phyloP scores from a whole-genome alignment of 2,329 filamentous ascomycete genomes.

The Pyrenophora graminea region DNA sequence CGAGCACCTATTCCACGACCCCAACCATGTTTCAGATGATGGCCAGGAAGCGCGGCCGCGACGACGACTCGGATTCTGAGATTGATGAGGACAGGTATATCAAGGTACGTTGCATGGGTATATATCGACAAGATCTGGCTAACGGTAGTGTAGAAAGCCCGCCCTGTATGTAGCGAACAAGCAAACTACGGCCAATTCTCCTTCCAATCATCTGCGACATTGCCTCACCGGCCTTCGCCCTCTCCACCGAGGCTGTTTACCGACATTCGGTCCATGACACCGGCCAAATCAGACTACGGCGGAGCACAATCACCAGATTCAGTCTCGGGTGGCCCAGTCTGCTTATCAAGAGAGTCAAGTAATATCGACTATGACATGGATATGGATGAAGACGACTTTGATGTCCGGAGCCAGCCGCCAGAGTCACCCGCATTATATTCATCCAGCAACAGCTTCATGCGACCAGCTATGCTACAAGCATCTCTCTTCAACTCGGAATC shows the following conservation, averaged over 20 bases:
- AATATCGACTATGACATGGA: slow-evolving; percentile 42
- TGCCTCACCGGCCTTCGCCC: slow-evolving; percentile 32
- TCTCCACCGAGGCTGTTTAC: slow-evolving; percentile 34
- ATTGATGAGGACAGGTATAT: slow-evolving; percentile 37
- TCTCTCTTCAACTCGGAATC: slow-evolving; percentile 30
- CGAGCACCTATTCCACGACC: slow-evolving; percentile 7
- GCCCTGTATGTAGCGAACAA: slow-evolving; percentile 28
- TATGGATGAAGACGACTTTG: slow-evolving; percentile 44
- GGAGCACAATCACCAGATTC: slow-evolving; percentile 35
- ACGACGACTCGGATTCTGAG: slow-evolving; percentile 41
- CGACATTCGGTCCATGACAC: slow-evolving; percentile 37
- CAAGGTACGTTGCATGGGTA: slow-evolving; percentile 30
- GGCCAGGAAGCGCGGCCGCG: slow-evolving; percentile 38
- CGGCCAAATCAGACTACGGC: slow-evolving; percentile 35
- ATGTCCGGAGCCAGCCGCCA: slow-evolving; percentile 41
- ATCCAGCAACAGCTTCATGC: slow-evolving; percentile 33
- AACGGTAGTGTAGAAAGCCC: slow-evolving; percentile 34
- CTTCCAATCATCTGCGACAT: slow-evolving; percentile 22
- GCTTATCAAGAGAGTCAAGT: slow-evolving; percentile 27
- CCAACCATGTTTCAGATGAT: slow-evolving; percentile 34
- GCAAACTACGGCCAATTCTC: slow-evolving; percentile 22
- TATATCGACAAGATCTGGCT: slow-evolving; percentile 10
- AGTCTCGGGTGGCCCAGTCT: slow-evolving; percentile 21
- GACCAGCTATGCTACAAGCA: slow-evolving; percentile 41
- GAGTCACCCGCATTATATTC: slow-evolving; percentile 39